These are phyloP conservation scores for Abrus precatorius DNA, from an alignment of 306 rosid genomes.

Conservation along the genomic window DNA sequence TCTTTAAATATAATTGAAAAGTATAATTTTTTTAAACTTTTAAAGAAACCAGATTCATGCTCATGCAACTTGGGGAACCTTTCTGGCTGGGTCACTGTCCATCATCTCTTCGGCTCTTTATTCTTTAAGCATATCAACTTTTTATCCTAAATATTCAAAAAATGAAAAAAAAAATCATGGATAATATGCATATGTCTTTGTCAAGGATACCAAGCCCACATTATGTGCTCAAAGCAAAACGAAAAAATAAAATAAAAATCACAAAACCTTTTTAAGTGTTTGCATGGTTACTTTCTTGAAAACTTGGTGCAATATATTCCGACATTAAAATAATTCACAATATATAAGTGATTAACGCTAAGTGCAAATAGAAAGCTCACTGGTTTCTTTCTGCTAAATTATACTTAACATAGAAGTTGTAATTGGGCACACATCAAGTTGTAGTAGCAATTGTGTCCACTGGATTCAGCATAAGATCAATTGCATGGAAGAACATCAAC, in stretches of 20 bases:
- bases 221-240: constrained; percentile 21
- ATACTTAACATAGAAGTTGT: not conserved
- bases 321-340: not conserved
- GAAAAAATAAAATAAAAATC: not conserved
- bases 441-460: not conserved
- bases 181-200: constrained; percentile 33
- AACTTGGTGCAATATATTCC: constrained; percentile 2
- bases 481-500: constrained; percentile 35
- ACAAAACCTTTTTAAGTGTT: constrained; percentile 39
- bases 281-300: not conserved
- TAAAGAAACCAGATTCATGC: too few species aligned
- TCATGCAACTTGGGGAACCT: constrained; percentile 45
- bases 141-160: constrained; percentile 36
- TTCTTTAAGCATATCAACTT: constrained; percentile 47
- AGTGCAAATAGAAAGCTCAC: not conserved
- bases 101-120: constrained; percentile 41
- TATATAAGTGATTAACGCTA: not conserved
- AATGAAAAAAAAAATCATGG: constrained; percentile 24
- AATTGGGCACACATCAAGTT: not conserved
- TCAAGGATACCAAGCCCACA: constrained; percentile 44
- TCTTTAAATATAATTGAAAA: too few species aligned
- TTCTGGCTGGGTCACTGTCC: constrained; percentile 54
- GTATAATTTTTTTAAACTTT: not conserved
- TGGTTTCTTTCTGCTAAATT: not conserved
- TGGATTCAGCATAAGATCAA: not conserved